Evolutionary conservation across 768 basidiomycete genomes (phyloP).

Genomic region (Fomitopsis serialis): DNA sequence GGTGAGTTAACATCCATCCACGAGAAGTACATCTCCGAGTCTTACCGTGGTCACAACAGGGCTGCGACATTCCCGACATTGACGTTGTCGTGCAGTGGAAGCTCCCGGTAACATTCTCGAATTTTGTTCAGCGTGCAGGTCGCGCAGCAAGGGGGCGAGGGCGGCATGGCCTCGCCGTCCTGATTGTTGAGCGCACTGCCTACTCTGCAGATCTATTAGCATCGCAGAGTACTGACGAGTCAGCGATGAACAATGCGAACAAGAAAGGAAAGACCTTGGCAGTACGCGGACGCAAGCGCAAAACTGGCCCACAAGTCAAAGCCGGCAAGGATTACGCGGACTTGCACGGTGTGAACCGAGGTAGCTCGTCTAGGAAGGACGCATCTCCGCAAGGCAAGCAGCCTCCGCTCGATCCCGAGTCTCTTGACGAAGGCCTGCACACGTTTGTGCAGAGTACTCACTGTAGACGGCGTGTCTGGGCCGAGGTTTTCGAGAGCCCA

Average conservation of each 20-base stretch:
- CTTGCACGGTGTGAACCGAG: background rate
- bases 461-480: conserved; percentile 21
- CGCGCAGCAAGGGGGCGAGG: conserved; percentile 21
- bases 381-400: background rate
- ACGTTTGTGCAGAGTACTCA: conserved; percentile 1
- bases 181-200: conserved; percentile 4
- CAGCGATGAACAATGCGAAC: too few species aligned
- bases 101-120: conserved; percentile 21
- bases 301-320: background rate
- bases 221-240: too few species aligned
- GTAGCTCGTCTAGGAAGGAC: background rate
- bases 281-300: too few species aligned
- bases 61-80: conserved; percentile 24
- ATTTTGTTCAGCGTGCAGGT: conserved; percentile 29
- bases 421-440: conserved; percentile 2
- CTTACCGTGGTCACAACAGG: background rate
- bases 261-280: too few species aligned
- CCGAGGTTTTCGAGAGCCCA: conserved; percentile 15
- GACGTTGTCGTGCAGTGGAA: conserved; percentile 36
- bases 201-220: conserved; percentile 2
- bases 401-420: background rate
- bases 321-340: background rate
- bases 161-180: conserved; percentile 3
- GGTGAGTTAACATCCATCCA: conserved; percentile 14
- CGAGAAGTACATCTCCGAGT: too few species aligned